phyloP scores from a whole-genome alignment of 345 rosid species.

The Bruguiera sexangula region DNA sequence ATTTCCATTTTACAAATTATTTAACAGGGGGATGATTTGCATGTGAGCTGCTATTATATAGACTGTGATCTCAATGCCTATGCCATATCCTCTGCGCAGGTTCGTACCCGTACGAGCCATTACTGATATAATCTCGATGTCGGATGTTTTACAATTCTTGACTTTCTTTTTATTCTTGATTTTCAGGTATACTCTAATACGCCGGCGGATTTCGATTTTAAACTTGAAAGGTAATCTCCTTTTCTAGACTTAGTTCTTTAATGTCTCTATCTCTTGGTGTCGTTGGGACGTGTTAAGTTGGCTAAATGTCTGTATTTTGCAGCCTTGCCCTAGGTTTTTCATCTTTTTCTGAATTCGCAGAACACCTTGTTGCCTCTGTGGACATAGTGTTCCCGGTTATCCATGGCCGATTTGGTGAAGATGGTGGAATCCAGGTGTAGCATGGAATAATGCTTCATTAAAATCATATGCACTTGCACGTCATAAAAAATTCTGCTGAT shows the following conservation, averaged over 20 bases:
- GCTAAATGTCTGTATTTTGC: conserved; percentile 25
- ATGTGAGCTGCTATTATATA: conserved; percentile 82
- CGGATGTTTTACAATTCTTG: background rate
- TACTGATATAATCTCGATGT: background rate
- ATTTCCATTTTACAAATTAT: background rate
- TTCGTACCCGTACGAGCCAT: conserved; percentile 19
- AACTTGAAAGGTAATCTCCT: conserved; percentile 70
- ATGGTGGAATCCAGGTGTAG: conserved; percentile 89
- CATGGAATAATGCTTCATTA: conserved; percentile 12
- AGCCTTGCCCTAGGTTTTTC: conserved; percentile 79
- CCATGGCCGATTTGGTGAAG: conserved; percentile 95
- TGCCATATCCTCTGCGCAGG: conserved; percentile 90
- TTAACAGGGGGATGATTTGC: conserved; percentile 74
- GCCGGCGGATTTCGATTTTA: conserved; percentile 94
- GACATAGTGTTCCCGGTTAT: conserved; percentile 92
- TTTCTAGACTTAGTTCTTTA: background rate
- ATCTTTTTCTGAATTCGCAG: conserved; percentile 70
- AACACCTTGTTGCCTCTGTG: conserved; percentile 70
- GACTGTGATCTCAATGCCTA: conserved; percentile 68
- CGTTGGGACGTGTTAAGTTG: conserved; percentile 6
- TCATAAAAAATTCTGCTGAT: background rate
- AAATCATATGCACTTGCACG: background rate
- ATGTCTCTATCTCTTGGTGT: background rate
- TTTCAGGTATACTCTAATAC: conserved; percentile 84
- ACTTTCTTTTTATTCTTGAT: background rate